Percentiles rank a stretch among this genome's conserved stretches.
phyloP scores from a whole-genome alignment of 2,329 filamentous ascomycete genomes.

The Alternaria incomplexa region DNA sequence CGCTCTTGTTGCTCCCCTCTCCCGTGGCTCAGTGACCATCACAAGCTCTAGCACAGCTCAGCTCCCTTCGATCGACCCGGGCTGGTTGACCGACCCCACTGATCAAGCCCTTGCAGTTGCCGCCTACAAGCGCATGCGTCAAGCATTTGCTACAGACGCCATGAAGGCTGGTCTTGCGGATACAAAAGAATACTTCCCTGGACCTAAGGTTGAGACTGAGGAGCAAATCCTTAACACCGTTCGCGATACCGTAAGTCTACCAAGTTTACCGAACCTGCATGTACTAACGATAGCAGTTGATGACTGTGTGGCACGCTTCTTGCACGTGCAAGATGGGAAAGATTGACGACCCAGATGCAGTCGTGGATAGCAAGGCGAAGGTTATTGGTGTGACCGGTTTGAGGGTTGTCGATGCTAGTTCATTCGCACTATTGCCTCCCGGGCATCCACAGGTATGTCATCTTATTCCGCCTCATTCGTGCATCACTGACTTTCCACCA shows the following conservation, averaged over 20 bases:
- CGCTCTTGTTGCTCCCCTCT: slow-evolving; percentile 42
- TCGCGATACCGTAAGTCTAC: slow-evolving; percentile 6
- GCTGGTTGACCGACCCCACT: slow-evolving; percentile 41
- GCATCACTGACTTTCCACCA: not conserved
- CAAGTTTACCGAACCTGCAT: not conserved
- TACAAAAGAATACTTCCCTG: slow-evolving; percentile 34
- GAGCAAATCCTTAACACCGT: slow-evolving; percentile 33
- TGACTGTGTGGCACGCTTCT: slow-evolving; percentile 33
- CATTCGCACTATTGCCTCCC: slow-evolving; percentile 44
- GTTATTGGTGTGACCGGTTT: slow-evolving; percentile 43
- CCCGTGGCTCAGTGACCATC: slow-evolving; percentile 46
- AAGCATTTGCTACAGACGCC: slow-evolving; percentile 28
- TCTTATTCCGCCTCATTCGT: not conserved
- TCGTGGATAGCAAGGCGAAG: slow-evolving; percentile 41
- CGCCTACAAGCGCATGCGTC: slow-evolving; percentile 38
- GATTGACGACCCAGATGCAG: slow-evolving; percentile 37
- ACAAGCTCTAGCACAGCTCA: slow-evolving; percentile 28
- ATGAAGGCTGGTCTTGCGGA: slow-evolving; percentile 17
- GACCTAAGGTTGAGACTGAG: slow-evolving; percentile 25
- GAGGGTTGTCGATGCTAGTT: slow-evolving; percentile 45
- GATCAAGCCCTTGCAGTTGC: slow-evolving; percentile 44
- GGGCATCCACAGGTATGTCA: slow-evolving; percentile 35
- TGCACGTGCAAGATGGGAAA: slow-evolving; percentile 41
- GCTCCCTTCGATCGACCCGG: slow-evolving; percentile 43
- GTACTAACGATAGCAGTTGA: not conserved